Evolutionary conservation across 1,284 basidiomycete species (phyloP), one percentile per base, ranked within the genome.

Genomic region (Rugosomyces carneus): DNA sequence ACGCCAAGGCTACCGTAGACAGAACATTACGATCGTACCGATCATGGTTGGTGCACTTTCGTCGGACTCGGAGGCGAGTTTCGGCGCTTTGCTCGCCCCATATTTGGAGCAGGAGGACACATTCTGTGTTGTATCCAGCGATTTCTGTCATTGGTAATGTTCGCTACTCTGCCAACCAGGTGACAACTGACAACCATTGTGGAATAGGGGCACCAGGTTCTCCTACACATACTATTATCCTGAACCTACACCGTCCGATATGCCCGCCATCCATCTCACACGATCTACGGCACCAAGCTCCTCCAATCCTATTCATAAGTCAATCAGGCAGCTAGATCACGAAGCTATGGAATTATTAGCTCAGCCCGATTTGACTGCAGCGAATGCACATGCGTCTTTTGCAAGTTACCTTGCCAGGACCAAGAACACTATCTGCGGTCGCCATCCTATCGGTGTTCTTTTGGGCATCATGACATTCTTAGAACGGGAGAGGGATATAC

Each of bases 101-200:
- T 95, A 91, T 64, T 75, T 96, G 42, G 70, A 74, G 1, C 72
- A 81, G 52, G 75, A 81, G 1, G 80, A 84, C 47, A 98, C 91
- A 0, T 75, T 99, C 51, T 93, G 87, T 57, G 84, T 99, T 34
- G 76, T 97, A 45, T 97, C 93, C 2, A 91, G 88, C 51, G 96
- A 99, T 65, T 99, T 99, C 62, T 99, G 96, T 60, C 95, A 99
- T 63, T 99, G 95, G 94, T 93, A 56, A 49, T 75, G 38, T 26
- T 15, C 15, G 16, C 10, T 26, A 5, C 18, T 34, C 2, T 37
- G 18, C 10, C 13, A n/a, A 16, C 13, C 3, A 34, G 5, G 6
- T n/a, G 31, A 34, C 9, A 16, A 13, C 15, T 34, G 31, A 7
- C 5, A n/a, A 15, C n/a, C n/a, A 34, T 13, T 15, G n/a, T 3